These are phyloP conservation scores for Hemisphaericaspora lyxosophila DNA, from an alignment of 1,139 yeast species.

Conservation along the genomic window DNA sequence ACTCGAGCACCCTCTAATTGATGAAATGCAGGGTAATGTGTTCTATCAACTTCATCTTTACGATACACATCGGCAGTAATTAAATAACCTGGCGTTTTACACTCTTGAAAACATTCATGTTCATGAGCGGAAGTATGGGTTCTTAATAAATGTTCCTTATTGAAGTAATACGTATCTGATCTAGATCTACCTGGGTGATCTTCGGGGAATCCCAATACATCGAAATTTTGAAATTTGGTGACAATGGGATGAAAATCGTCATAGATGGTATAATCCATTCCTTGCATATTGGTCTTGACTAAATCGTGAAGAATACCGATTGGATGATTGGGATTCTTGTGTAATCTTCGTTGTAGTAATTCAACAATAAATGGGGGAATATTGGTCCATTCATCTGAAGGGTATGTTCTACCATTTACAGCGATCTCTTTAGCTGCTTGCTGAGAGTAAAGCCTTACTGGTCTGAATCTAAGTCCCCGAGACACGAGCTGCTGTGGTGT, in stretches of 20 bases:
- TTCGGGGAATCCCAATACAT: slow-evolving; percentile 82
- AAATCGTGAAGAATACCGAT: slow-evolving; percentile 79
- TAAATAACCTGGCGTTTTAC: slow-evolving; percentile 81
- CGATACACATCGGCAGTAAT: slow-evolving; percentile 96
- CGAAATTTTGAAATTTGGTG: slow-evolving; percentile 80
- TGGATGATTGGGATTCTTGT: slow-evolving; percentile 76
- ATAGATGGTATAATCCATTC: slow-evolving; percentile 75
- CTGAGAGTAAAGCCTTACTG: slow-evolving; percentile 12
- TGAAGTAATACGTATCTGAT: slow-evolving; percentile 90
- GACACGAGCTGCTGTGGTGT: slow-evolving; percentile 2
- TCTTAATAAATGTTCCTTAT: slow-evolving; percentile 66
- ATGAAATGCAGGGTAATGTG: slow-evolving; percentile 97
- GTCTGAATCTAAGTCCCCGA: slow-evolving; percentile 1
- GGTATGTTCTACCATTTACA: slow-evolving; percentile 53
- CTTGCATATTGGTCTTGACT: slow-evolving; percentile 65
- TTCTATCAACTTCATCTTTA: slow-evolving; percentile 90
- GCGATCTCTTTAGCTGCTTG: slow-evolving; percentile 31
- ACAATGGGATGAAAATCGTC: slow-evolving; percentile 85
- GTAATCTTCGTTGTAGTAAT: slow-evolving; percentile 71
- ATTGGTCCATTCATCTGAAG: slow-evolving; percentile 81
- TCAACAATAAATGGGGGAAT: slow-evolving; percentile 72
- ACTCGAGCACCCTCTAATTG: slow-evolving; percentile 96
- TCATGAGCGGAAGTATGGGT: slow-evolving; percentile 99
- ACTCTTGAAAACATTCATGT: slow-evolving; percentile 67
- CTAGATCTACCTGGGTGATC: slow-evolving; percentile 94